Percentiles rank a stretch among this genome's conserved stretches.
phyloP scores from a whole-genome alignment of 2,329 filamentous ascomycete genomes.

The Escovopsis sp. region DNA sequence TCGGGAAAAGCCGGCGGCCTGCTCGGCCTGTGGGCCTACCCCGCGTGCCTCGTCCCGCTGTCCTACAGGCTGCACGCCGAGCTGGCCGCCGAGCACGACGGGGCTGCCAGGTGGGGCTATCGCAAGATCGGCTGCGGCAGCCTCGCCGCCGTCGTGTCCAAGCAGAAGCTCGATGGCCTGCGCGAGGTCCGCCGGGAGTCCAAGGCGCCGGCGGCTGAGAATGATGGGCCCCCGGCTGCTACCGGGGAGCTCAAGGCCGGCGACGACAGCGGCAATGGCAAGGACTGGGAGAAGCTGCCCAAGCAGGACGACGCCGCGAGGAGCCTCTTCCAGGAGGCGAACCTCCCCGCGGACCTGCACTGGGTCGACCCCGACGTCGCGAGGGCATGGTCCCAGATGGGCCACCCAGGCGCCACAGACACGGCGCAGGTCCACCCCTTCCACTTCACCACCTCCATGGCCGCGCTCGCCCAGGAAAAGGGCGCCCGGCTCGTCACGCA shows the following conservation, averaged over 20 bases:
- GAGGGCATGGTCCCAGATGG: slow-evolving; percentile 68
- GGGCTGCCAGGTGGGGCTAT: slow-evolving; percentile 74
- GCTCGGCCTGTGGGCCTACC: slow-evolving; percentile 84
- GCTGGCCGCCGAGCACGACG: slow-evolving; percentile 70
- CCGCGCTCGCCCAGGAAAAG: slow-evolving; percentile 53
- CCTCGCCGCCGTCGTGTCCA: slow-evolving; percentile 26
- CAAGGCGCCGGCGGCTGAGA: too few species aligned
- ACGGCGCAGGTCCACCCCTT: slow-evolving; percentile 92
- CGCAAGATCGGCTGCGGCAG: slow-evolving; percentile 60
- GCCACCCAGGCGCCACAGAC: slow-evolving; percentile 47
- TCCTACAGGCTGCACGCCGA: slow-evolving; percentile 74
- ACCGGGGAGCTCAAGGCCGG: too few species aligned
- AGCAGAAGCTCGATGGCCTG: slow-evolving; percentile 19
- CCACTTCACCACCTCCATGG: slow-evolving; percentile 78
- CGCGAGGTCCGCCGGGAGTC: slow-evolving; percentile 4
- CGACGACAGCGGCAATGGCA: slow-evolving; percentile 16
- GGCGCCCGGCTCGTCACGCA: slow-evolving; percentile 55
- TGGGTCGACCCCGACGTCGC: slow-evolving; percentile 64
- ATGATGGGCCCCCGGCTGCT: too few species aligned
- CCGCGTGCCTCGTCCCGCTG: slow-evolving; percentile 65
- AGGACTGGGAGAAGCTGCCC: slow-evolving; percentile 46
- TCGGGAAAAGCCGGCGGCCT: slow-evolving; percentile 91
- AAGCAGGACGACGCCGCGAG: slow-evolving; percentile 40
- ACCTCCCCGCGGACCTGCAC: slow-evolving; percentile 63
- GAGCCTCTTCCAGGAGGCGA: slow-evolving; percentile 36